phyloP scores from a whole-genome alignment of 495 filamentous ascomycete genomes.

The Penicillium egyptiacum region DNA sequence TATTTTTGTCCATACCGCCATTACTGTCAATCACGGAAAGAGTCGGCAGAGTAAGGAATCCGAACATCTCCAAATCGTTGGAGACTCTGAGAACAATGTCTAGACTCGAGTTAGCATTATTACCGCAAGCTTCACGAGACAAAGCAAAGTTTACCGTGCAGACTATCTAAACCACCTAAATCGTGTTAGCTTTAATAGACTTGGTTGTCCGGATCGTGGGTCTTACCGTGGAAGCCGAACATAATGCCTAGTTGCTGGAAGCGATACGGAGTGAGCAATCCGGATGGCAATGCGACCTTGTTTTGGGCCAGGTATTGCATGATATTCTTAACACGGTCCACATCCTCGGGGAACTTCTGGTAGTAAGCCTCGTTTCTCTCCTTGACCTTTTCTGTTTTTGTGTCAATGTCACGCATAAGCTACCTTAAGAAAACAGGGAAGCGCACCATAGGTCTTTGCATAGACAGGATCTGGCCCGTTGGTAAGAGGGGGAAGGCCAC shows the following conservation, averaged over 20 bases:
- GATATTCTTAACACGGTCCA: conserved; percentile 66
- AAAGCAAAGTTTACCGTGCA: conserved; percentile 53
- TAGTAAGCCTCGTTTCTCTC: conserved; percentile 76
- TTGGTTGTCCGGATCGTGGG: background rate
- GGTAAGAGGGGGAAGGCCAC: conserved; percentile 77
- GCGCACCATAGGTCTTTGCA: conserved; percentile 58
- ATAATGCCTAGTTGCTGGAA: conserved; percentile 73
- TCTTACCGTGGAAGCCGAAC: conserved; percentile 72
- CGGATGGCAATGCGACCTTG: conserved; percentile 61
- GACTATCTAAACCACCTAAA: conserved; percentile 60
- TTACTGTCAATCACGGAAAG: conserved; percentile 63
- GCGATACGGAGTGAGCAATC: conserved; percentile 64
- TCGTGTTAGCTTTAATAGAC: conserved; percentile 16
- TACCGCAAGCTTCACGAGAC: too few species aligned
- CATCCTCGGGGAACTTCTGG: conserved; percentile 79
- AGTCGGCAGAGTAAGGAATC: conserved; percentile 68
- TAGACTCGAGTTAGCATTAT: conserved; percentile 20
- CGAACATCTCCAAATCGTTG: conserved; percentile 69
- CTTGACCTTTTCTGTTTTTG: conserved; percentile 53
- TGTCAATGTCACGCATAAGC: conserved; percentile 10
- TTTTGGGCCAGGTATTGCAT: conserved; percentile 59
- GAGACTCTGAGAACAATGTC: conserved; percentile 67
- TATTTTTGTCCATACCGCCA: conserved; percentile 66
- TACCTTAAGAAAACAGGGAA: background rate
- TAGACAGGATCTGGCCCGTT: conserved; percentile 75